phyloP scores from a whole-genome alignment of 352 stramenopile species.

The Peronospora farinosa region DNA sequence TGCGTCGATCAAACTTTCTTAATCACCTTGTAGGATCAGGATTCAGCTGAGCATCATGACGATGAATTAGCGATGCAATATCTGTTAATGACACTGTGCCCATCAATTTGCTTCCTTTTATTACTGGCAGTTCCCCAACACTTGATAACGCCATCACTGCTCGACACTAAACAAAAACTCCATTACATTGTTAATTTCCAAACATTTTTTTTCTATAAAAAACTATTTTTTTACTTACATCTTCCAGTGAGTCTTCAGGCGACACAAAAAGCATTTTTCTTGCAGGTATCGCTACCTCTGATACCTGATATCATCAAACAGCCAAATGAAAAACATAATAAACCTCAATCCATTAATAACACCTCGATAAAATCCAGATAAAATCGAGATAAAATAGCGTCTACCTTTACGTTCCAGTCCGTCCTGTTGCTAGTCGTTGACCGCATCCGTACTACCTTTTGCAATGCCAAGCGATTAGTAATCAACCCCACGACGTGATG shows the following conservation, averaged over 20 bases:
- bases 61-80: conserved; percentile 69
- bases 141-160: conserved; percentile 72
- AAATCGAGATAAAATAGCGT: not conserved
- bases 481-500: conserved; percentile 72
- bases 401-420: conserved; percentile 56
- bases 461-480: conserved; percentile 66
- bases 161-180: conserved; percentile 43
- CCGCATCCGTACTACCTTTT: conserved; percentile 54
- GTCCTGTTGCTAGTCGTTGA: conserved; percentile 23
- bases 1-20: not conserved
- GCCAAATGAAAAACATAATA: not conserved
- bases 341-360: no score
- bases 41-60: conserved; percentile 46
- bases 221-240: conserved; percentile 29
- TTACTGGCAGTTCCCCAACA: conserved; percentile 56
- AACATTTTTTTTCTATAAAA: not conserved
- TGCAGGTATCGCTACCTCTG: conserved; percentile 58
- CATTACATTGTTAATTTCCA: no score
- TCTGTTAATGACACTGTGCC: conserved; percentile 77
- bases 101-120: conserved; percentile 61
- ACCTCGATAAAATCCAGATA: no score
- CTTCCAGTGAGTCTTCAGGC: conserved; percentile 65
- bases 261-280: conserved; percentile 71
- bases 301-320: conserved; percentile 27
- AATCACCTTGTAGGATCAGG: conserved; percentile 43